phyloP scores from a whole-genome alignment of 495 filamentous ascomycete species.

The Penicillium alfredii region DNA sequence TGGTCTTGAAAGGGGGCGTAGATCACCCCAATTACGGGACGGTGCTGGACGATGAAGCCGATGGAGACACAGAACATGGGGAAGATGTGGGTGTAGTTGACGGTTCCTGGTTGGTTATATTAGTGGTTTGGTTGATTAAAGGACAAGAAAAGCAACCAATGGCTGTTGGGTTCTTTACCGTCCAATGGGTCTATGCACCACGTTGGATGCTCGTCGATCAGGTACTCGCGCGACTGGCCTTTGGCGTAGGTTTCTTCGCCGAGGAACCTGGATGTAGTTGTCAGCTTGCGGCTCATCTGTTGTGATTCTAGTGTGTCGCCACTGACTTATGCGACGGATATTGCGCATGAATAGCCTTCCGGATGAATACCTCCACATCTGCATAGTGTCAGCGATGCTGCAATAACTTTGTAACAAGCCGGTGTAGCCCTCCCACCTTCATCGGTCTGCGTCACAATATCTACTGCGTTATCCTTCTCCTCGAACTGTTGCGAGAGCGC shows the following conservation, averaged over 20 bases:
- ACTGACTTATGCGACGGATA: conserved; percentile 59
- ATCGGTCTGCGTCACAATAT: conserved; percentile 67
- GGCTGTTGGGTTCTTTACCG: conserved; percentile 25
- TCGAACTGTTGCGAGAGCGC: conserved; percentile 21
- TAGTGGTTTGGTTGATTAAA: background rate
- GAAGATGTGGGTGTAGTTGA: conserved; percentile 68
- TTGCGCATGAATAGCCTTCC: conserved; percentile 43
- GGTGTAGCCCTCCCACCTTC: conserved; percentile 43
- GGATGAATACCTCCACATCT: conserved; percentile 66
- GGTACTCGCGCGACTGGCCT: conserved; percentile 51
- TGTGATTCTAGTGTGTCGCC: too few species aligned
- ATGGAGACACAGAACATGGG: conserved; percentile 70
- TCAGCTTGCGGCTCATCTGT: conserved; percentile 1
- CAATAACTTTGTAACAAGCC: background rate
- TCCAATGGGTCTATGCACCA: conserved; percentile 68
- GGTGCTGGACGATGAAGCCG: conserved; percentile 50
- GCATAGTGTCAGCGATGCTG: conserved; percentile 31
- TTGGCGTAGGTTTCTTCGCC: conserved; percentile 67
- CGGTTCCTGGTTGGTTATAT: conserved; percentile 38
- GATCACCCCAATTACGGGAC: conserved; percentile 58
- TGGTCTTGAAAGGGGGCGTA: conserved; percentile 59
- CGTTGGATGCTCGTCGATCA: conserved; percentile 55
- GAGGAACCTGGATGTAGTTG: conserved; percentile 47
- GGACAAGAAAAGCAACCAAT: too few species aligned
- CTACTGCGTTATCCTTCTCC: conserved; percentile 62